Evolutionary conservation across 1,284 basidiomycete species (phyloP).

Genomic region (Sutorius eximius): DNA sequence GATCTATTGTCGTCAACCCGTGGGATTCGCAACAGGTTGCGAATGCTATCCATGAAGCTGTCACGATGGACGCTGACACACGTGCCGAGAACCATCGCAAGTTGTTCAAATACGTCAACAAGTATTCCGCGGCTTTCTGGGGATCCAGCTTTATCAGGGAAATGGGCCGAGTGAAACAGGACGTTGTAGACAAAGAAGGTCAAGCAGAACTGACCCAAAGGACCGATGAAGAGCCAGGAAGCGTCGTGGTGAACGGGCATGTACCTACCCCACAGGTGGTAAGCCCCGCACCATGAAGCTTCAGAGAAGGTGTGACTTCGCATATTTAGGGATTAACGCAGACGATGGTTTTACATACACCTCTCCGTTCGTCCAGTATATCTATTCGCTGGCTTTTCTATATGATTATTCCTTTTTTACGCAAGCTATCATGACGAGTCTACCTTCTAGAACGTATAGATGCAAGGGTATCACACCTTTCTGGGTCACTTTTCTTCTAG

Average conservation of each 20-base stretch:
- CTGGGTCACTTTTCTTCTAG: slow-evolving; percentile 13
- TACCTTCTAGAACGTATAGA: slow-evolving; percentile 33
- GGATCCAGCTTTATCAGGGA: slow-evolving; percentile 88
- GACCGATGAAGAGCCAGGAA: slow-evolving; percentile 30
- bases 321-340: slow-evolving; percentile 30
- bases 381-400: slow-evolving; percentile 38
- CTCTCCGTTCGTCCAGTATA: slow-evolving; percentile 25
- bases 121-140: slow-evolving; percentile 93
- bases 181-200: slow-evolving; percentile 42
- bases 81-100: slow-evolving; percentile 92
- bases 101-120: slow-evolving; percentile 93
- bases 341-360: slow-evolving; percentile 25
- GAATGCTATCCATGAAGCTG: slow-evolving; percentile 91
- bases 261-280: slow-evolving; percentile 36
- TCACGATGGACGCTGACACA: slow-evolving; percentile 82
- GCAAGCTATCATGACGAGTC: slow-evolving; percentile 25
- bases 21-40: slow-evolving; percentile 97
- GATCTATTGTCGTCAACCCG: slow-evolving; percentile 92
- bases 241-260: slow-evolving; percentile 32
- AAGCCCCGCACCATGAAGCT: slow-evolving; percentile 35
- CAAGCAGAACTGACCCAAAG: slow-evolving; percentile 27
- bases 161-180: slow-evolving; percentile 60
- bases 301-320: slow-evolving; percentile 34
- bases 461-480: slow-evolving; percentile 10
- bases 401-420: slow-evolving; percentile 41